Evolutionary conservation across 805 yeast genomes (phyloP).

Genomic region (Yarrowia keelungensis): DNA sequence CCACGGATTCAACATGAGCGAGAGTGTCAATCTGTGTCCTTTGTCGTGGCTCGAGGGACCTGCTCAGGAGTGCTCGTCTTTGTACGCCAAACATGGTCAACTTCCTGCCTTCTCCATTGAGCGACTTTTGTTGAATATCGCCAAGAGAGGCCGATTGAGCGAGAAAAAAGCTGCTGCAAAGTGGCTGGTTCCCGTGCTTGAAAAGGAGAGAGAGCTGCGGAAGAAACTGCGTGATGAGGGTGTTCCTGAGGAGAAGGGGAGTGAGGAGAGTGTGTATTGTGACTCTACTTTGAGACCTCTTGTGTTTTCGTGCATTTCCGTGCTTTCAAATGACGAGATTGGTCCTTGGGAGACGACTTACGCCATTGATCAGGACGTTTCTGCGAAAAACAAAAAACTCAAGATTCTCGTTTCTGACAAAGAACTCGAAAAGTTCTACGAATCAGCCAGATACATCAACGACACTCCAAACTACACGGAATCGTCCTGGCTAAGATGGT

Average conservation of each 20-base stretch:
- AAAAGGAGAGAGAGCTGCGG: not conserved
- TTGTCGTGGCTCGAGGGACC: slow-evolving; percentile 48
- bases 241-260: not conserved
- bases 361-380: not conserved
- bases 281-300: not conserved
- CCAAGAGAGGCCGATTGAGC: slow-evolving; percentile 23
- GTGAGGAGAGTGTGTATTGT: slow-evolving; percentile 3
- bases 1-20: slow-evolving; percentile 70
- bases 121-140: slow-evolving; percentile 44
- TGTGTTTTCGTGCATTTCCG: slow-evolving; percentile 1
- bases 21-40: slow-evolving; percentile 50
- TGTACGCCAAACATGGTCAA: slow-evolving; percentile 44
- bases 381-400: not conserved
- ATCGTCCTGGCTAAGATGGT: not conserved
- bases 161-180: slow-evolving; percentile 1
- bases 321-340: not conserved
- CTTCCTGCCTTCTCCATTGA: slow-evolving; percentile 50
- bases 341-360: slow-evolving; percentile 19
- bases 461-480: not conserved
- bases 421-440: not conserved
- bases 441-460: not conserved
- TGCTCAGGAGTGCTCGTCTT: slow-evolving; percentile 46
- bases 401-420: slow-evolving; percentile 3
- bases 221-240: not conserved
- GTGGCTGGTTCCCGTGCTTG: not conserved